Base-by-base conservation (phyloP, 371 early-diverging fungal species). In the Vairimorpha apis region DNA sequence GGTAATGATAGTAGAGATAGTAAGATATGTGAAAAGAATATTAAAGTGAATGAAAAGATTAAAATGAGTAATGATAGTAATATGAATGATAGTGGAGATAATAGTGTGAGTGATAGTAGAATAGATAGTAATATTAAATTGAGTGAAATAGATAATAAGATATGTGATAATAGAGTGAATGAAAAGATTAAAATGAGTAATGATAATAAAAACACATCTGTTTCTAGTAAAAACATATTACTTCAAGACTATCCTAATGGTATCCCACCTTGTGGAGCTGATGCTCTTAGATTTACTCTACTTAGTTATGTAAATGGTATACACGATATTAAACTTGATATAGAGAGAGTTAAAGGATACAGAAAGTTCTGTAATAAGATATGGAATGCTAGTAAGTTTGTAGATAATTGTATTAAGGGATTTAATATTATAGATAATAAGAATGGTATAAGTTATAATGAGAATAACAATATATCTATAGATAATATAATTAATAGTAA, bases 361-460 rank as follows among this genome's bases (percentile, higher is more conserved):
- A 88, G 95, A 84, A 92, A 93, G 85, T 94, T 96, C 88, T 95
- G 96, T 85, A 99, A 97, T 87, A 99, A 99, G 87, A 85, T 99
- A 43, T 99, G 95, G 95, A 95, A 97, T 83, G 95, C 93, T 4
- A 63, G 43, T 2, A 74, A 71, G 37, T 78, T 72, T 69, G 49
- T 73, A 12, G 66, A 63, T 23, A 67, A 18, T 12, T 14, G 38
- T 23, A 21, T 51, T 49, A 60, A 65, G 35, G 64, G 58, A 14
- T 3, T 27, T 53, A 25, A 27, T 53, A 4, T 2, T 1, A 25
- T 2, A 25, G 25, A 64, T 29, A 47, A 44, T 3, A 41, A n/a
- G n/a, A n/a, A n/a, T n/a, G n/a, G n/a, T n/a, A n/a, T n/a, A n/a
- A n/a, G n/a, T n/a, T n/a, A n/a, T n/a, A n/a, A n/a, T n/a, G n/a